Evolutionary conservation across 805 yeast genomes (phyloP).

Genomic region (Wickerhamiella hasegawae): DNA sequence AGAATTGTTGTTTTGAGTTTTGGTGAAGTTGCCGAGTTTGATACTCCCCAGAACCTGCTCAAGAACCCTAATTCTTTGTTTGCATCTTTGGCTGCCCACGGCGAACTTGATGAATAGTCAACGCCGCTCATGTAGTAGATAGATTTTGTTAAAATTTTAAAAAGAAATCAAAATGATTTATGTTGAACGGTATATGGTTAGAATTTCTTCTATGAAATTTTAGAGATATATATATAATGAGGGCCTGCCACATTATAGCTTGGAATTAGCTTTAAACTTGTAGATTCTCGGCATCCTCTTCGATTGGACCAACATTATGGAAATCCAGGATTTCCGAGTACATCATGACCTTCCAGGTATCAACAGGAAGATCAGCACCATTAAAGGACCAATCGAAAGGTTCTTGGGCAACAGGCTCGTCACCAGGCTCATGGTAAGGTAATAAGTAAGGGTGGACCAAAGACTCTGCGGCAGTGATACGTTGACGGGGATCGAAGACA

Average conservation of each 20-base stretch:
- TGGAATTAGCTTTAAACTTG: background rate
- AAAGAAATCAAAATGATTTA: too few species aligned
- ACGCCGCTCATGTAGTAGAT: too few species aligned
- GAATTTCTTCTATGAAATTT: background rate
- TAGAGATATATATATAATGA: background rate
- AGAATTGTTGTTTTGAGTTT: conserved; percentile 56
- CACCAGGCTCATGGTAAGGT: conserved; percentile 94
- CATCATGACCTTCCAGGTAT: conserved; percentile 99
- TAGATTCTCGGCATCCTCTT: conserved; percentile 7
- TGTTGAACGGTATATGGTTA: background rate
- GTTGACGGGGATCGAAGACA: conserved; percentile 85
- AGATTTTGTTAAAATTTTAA: too few species aligned
- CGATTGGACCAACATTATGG: conserved; percentile 62
- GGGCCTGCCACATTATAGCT: background rate
- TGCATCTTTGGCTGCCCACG: conserved; percentile 43
- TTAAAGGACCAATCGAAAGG: conserved; percentile 97
- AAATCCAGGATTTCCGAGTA: conserved; percentile 91
- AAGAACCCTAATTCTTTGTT: conserved; percentile 53
- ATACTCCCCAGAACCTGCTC: conserved; percentile 50
- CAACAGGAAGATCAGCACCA: conserved; percentile 94
- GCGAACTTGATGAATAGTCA: too few species aligned
- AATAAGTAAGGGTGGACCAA: conserved; percentile 80
- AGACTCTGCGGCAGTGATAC: conserved; percentile 86
- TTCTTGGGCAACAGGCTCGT: conserved; percentile 87
- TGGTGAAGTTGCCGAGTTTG: conserved; percentile 68